Percentiles rank a stretch among this genome's conserved stretches.
These are phyloP conservation scores for Aureobasidium sp. DNA, from an alignment of 2,329 filamentous ascomycete genomes.

Conservation along the genomic window DNA sequence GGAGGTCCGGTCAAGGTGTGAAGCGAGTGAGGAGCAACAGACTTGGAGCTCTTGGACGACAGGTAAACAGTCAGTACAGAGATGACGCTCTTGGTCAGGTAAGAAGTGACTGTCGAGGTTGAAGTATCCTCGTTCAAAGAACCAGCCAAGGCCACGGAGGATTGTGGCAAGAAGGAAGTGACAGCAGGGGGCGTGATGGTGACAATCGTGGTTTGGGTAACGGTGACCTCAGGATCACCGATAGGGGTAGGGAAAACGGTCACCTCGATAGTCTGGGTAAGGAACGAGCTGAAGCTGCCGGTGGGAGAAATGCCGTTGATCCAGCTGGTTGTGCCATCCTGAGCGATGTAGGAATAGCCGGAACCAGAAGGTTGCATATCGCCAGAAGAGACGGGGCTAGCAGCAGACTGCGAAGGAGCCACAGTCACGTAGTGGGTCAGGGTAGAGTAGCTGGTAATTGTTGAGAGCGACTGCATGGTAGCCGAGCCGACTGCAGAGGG, in stretches of 20 bases:
- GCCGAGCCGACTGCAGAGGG: neutral
- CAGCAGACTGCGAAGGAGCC: slow-evolving; percentile 30
- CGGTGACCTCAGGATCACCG: neutral
- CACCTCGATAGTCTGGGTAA: slow-evolving; percentile 13
- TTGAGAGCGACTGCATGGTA: neutral
- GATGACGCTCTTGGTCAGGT: slow-evolving; percentile 1
- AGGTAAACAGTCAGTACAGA: slow-evolving; percentile 1
- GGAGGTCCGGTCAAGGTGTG: slow-evolving; percentile 1
- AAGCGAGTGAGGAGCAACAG: neutral
- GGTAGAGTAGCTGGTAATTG: slow-evolving; percentile 18
- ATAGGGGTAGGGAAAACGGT: slow-evolving; percentile 10
- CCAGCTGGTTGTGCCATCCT: slow-evolving; percentile 24
- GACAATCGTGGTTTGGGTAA: slow-evolving; percentile 1
- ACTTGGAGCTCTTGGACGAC: neutral
- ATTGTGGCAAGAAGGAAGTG: slow-evolving; percentile 19
- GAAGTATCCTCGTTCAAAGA: neutral
- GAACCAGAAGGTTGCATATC: slow-evolving; percentile 1
- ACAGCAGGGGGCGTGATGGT: slow-evolving; percentile 19
- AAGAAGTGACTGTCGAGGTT: slow-evolving; percentile 9
- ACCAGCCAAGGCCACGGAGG: neutral
- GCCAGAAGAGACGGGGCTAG: neutral
- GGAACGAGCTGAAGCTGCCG: neutral
- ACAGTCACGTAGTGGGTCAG: slow-evolving; percentile 19
- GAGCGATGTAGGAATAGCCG: slow-evolving; percentile 19
- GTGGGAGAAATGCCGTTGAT: slow-evolving; percentile 22